Base-by-base conservation (phyloP, 441 rosid species). In the Aquilaria agallochum region DNA sequence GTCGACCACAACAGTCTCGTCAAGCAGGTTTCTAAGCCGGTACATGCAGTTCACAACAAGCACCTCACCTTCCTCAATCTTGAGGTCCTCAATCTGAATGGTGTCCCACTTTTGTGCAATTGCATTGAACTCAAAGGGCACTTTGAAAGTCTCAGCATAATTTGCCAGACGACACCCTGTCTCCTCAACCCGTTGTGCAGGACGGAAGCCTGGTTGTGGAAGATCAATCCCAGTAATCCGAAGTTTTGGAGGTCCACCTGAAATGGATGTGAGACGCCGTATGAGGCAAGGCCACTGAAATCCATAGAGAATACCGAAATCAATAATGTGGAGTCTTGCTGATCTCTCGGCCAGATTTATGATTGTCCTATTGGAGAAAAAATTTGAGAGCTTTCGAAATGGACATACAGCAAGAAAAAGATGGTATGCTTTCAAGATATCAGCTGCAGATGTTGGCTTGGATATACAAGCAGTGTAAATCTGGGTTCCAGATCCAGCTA, bases 251-350 rank as follows among this genome's bases (percentile, higher is more conserved):
- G 82, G 70, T 50, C 85, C 85, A 34, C 69, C 69, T 10, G 15
- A 50, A 55, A 66, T 62, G 44, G 78, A 63, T 31, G 85, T 72
- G 70, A 80, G 85, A 45, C 70, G 80, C 2, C 61, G 67, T 46
- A 80, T 77, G 59, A 80, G 75, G 66, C 78, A 75, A 50, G 85
- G 82, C 85, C 85, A 80, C 20, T 67, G 85, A 47, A 80, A 80
- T 31, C 85, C 85, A 13, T 80, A 80, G 14, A 66, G 56, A 55
- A 75, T 64, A 48, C 85, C 85, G 4, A 80, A 80, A 63, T 80
- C 85, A 56, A 80, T 55, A 36, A 80, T 77, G 60, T 80, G 85
- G 56, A 80, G 73, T 59, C 65, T 68, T 40, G 65, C 46, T 32
- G 80, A 72, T 32, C 73, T 66, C 68, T 77, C 73, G 32, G 82